Evolutionary conservation across 768 basidiomycete species (phyloP), one percentile per base, ranked within the genome.

Genomic region (Sarcodon sp.): DNA sequence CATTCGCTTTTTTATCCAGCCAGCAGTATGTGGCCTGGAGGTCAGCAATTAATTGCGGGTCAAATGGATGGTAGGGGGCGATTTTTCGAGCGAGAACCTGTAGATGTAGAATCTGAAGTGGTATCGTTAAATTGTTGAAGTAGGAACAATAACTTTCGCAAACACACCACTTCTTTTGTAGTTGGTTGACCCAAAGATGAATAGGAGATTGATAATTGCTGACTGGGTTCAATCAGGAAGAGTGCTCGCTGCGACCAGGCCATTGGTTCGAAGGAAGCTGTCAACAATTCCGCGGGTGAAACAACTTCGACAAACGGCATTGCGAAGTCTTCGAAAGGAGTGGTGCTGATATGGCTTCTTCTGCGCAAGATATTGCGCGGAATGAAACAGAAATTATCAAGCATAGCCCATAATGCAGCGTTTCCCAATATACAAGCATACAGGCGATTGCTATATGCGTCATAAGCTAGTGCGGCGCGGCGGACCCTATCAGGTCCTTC

Each of bases 211-310:
- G 64, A 47, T 7, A 73, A 45, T 34, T 61, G 54, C 35, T 56
- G 57, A 15, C 57, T 45, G 5, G 69, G 70, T 16, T 58, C 53
- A 3, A 47, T 44, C 3, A 48, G 35, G 33, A 68, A 66, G 12
- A 59, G 47, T 2, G 62, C 72, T n/a, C 72, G 57, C 47, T 77
- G 74, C 4, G 71, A 72, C 75, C 75, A 77, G 6, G 68, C 68
- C 9, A 77, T 60, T 0, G 66, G 48, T 53, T 69, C 66, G 44
- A 61, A 66, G 34, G 68, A 60, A 13, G 57, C 43, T 33, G 62
- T 64, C 8, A 75, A 61, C 1, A 73, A 50, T 43, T 73, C 50
- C 6, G 39, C 53, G 0, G 74, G 73, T 0, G 66, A 54, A 2
- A 73, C 66, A 10, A 74, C 48, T 1, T 32, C 35, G 5, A 61